A percentile compares a stretch with the other conserved stretches of the same genome.
Conservation (phyloP, 441 rosid species). For the Populus tomentosa region DNA sequence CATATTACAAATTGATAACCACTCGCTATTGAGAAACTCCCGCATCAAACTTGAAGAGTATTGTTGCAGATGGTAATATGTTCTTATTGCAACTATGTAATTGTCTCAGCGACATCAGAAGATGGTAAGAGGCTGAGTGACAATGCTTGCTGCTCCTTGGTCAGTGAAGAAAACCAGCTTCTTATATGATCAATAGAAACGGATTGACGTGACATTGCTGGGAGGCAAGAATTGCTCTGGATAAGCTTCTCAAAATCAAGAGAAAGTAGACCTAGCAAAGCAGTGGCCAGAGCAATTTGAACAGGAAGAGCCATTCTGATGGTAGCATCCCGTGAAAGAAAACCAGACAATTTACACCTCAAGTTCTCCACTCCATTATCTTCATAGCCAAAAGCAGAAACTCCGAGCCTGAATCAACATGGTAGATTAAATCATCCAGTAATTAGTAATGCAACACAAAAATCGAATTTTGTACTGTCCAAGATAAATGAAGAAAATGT, state of each 20-base stretch:
- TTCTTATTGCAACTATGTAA: neutral
- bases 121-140: slow-evolving; percentile 24
- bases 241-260: slow-evolving; percentile 28
- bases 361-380: slow-evolving; percentile 48
- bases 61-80: neutral
- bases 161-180: slow-evolving; percentile 57
- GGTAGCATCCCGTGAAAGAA: slow-evolving; percentile 34
- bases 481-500: neutral
- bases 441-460: neutral
- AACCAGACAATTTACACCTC: slow-evolving; percentile 41
- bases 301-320: slow-evolving; percentile 41
- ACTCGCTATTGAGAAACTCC: neutral
- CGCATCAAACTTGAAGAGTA: neutral
- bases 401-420: slow-evolving; percentile 43
- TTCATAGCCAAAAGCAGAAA: slow-evolving; percentile 48
- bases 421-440: neutral
- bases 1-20: neutral
- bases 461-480: neutral
- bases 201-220: slow-evolving; percentile 27
- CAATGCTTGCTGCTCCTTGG: slow-evolving; percentile 41
- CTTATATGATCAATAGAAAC: slow-evolving; percentile 22
- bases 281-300: slow-evolving; percentile 47
- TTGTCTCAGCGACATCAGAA: slow-evolving; percentile 3
- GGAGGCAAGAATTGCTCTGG: slow-evolving; percentile 20
- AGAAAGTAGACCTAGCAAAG: slow-evolving; percentile 50